Conservation (phyloP, 2,329 filamentous ascomycete species). For the Arthrobotrys entomopaga region DNA sequence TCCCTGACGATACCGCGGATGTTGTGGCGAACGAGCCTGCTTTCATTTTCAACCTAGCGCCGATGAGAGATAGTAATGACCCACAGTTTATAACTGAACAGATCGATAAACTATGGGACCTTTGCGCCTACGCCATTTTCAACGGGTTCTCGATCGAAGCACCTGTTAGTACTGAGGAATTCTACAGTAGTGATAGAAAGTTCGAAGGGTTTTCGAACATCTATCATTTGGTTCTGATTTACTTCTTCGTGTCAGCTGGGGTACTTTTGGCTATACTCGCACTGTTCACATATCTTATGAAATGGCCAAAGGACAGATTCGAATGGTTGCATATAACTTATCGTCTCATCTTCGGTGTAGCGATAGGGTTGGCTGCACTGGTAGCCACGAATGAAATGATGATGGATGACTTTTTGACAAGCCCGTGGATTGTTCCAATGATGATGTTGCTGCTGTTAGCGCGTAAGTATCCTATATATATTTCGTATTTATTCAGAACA, state of each 20-base stretch:
- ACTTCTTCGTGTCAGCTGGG: conserved; percentile 61
- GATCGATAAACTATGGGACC: conserved; percentile 57
- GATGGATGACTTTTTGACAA: conserved; percentile 59
- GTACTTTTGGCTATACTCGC: conserved; percentile 59
- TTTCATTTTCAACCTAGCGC: conserved; percentile 42
- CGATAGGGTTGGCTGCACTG: conserved; percentile 59
- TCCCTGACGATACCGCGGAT: conserved; percentile 42
- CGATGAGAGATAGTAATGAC: conserved; percentile 45
- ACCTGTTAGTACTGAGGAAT: conserved; percentile 31
- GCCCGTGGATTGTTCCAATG: conserved; percentile 60
- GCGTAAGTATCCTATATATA: conserved; percentile 36
- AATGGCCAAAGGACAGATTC: conserved; percentile 62
- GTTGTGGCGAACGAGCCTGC: conserved; percentile 37
- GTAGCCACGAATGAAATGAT: conserved; percentile 59
- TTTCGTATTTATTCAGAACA: not conserved
- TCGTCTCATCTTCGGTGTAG: conserved; percentile 59
- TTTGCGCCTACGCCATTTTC: conserved; percentile 53
- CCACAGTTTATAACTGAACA: conserved; percentile 59
- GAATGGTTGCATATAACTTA: conserved; percentile 61
- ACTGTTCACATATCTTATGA: conserved; percentile 62
- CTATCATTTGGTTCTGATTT: conserved; percentile 62
- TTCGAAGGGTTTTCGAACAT: conserved; percentile 57
- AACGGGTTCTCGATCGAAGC: conserved; percentile 58
- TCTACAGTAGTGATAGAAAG: conserved; percentile 23
- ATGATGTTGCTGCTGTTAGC: conserved; percentile 61